Evolutionary conservation across 2,329 filamentous ascomycete genomes (phyloP).

Genomic region (Ceratocystis diversiconidia): DNA sequence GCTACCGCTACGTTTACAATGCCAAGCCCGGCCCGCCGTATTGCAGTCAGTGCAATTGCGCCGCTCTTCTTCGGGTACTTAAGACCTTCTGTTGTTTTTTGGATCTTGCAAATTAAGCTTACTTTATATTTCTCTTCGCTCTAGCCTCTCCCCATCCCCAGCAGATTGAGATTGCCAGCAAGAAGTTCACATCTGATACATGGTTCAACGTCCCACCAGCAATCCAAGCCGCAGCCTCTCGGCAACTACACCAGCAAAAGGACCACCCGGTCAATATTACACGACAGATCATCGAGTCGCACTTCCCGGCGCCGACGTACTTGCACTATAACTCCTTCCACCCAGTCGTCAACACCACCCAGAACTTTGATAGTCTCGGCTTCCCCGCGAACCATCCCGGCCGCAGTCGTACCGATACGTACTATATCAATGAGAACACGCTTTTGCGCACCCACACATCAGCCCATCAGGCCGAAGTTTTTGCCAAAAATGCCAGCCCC

Average conservation of each 20-base stretch:
- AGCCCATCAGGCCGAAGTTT: slow-evolving; percentile 76
- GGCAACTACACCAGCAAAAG: slow-evolving; percentile 74
- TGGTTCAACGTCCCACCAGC: slow-evolving; percentile 76
- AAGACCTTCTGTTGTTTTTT: not conserved
- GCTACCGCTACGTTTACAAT: not conserved
- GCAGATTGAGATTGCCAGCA: slow-evolving; percentile 44
- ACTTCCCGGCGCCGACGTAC: slow-evolving; percentile 61
- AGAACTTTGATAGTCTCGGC: slow-evolving; percentile 96
- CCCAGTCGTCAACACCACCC: slow-evolving; percentile 67
- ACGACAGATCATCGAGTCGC: slow-evolving; percentile 78
- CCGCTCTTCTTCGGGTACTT: slow-evolving; percentile 12
- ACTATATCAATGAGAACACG: slow-evolving; percentile 77
- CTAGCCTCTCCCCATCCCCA: slow-evolving; percentile 16
- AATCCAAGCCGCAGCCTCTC: slow-evolving; percentile 59
- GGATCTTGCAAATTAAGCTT: slow-evolving; percentile 3
- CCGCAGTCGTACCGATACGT: slow-evolving; percentile 77
- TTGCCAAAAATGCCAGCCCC: slow-evolving; percentile 54
- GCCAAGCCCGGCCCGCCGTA: not conserved
- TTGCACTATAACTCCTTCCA: slow-evolving; percentile 64
- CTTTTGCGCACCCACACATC: slow-evolving; percentile 88
- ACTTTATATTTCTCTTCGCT: slow-evolving; percentile 4
- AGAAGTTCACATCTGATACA: slow-evolving; percentile 51
- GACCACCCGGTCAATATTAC: slow-evolving; percentile 88
- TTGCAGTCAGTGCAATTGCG: not conserved
- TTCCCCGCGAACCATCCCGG: slow-evolving; percentile 82